Percentiles rank a stretch among this genome's conserved stretches.
Evolutionary conservation across 352 stramenopile genomes (phyloP).

Genomic region (Pythium biforme): DNA sequence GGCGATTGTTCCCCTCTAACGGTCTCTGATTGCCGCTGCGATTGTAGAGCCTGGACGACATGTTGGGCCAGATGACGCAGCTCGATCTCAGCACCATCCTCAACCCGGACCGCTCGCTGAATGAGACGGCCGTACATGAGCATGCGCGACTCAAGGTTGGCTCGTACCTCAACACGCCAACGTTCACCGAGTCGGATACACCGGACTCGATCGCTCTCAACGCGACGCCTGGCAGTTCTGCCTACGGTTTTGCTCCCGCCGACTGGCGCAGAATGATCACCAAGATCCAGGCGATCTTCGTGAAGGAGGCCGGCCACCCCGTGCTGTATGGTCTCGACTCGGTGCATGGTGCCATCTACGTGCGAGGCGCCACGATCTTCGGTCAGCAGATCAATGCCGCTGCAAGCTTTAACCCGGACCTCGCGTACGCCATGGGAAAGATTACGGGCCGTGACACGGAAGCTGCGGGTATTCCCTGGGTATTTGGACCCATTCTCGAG

Average conservation of each 20-base stretch:
- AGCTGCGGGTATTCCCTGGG: slow-evolving; percentile 85
- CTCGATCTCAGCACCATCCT: slow-evolving; percentile 86
- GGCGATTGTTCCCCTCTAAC: too few species aligned
- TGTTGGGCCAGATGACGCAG: slow-evolving; percentile 92
- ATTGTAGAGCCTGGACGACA: slow-evolving; percentile 30
- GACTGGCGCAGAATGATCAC: slow-evolving; percentile 77
- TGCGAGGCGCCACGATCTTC: slow-evolving; percentile 78
- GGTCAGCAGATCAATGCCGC: slow-evolving; percentile 88
- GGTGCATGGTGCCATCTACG: slow-evolving; percentile 90
- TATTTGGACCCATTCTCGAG: slow-evolving; percentile 89
- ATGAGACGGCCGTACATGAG: slow-evolving; percentile 54
- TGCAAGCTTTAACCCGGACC: slow-evolving; percentile 84
- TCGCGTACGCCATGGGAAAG: slow-evolving; percentile 64
- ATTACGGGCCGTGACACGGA: slow-evolving; percentile 84
- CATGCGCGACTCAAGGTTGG: slow-evolving; percentile 83
- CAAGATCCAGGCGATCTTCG: slow-evolving; percentile 76
- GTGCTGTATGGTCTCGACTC: slow-evolving; percentile 90
- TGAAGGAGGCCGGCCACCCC: slow-evolving; percentile 52
- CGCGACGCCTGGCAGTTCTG: slow-evolving; percentile 23
- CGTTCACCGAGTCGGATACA: slow-evolving; percentile 28
- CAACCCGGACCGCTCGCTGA: slow-evolving; percentile 56
- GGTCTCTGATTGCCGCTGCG: not conserved
- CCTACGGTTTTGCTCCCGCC: slow-evolving; percentile 44
- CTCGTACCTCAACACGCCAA: slow-evolving; percentile 87
- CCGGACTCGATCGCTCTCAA: slow-evolving; percentile 13